These are phyloP conservation scores for Zizania palustris DNA, from an alignment of 202 grass and related monocot genomes.

Conservation along the genomic window DNA sequence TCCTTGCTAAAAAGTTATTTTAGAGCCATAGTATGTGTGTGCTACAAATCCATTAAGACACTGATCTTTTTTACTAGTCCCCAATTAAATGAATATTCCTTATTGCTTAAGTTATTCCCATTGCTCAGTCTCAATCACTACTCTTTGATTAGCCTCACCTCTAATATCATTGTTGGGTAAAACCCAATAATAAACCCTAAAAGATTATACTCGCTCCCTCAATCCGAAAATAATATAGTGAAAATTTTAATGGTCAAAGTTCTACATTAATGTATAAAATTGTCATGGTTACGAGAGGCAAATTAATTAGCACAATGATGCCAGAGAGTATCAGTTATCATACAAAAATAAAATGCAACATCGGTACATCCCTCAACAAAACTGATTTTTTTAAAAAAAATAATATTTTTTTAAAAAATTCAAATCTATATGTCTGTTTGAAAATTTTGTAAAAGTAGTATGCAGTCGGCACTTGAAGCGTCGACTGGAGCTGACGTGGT, in stretches of 20 bases:
- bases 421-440: no score
- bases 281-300: background rate
- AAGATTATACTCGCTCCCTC: background rate
- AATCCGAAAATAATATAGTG: no score
- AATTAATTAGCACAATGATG: background rate
- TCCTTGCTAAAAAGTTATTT: background rate
- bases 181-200: background rate
- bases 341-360: constrained; percentile 6
- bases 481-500: no score
- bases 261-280: background rate
- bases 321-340: background rate
- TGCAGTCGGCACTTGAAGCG: no score
- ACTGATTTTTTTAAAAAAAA: no score
- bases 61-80: background rate
- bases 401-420: no score
- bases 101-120: background rate
- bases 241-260: no score
- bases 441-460: no score
- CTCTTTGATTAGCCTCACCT: constrained; percentile 1
- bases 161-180: constrained; percentile 14
- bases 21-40: constrained; percentile 7
- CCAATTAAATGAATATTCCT: background rate
- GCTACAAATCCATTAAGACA: constrained; percentile 16
- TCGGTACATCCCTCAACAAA: background rate
- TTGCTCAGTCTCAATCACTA: background rate